A percentile compares a stretch with the other conserved stretches of the same genome.
These are phyloP conservation scores for Apophysomyces elegans DNA, from an alignment of 371 early-diverging fungal genomes.

Conservation along the genomic window DNA sequence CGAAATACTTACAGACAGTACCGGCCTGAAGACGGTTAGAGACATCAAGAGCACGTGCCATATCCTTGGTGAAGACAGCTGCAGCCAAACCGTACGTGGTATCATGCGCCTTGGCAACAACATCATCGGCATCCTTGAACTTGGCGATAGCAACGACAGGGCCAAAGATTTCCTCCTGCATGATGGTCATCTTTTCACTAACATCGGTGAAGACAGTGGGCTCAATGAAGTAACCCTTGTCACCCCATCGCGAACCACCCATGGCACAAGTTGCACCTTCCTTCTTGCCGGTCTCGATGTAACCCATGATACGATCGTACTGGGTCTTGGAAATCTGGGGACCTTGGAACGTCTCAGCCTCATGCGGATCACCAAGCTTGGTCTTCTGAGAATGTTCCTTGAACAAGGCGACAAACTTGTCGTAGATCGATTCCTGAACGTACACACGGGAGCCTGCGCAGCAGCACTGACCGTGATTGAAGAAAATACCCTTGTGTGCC, in stretches of 20 bases:
- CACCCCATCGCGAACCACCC: conserved; percentile 54
- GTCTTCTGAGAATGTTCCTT: conserved; percentile 60
- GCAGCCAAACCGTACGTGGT: conserved; percentile 80
- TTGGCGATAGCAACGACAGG: conserved; percentile 74
- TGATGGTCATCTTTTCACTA: conserved; percentile 62
- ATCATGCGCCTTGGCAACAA: conserved; percentile 71
- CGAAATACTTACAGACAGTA: conserved; percentile 21
- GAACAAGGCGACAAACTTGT: conserved; percentile 69
- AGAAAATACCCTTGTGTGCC: conserved; percentile 73
- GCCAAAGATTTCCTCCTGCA: conserved; percentile 81
- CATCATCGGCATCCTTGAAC: conserved; percentile 73
- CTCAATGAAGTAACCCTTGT: conserved; percentile 56
- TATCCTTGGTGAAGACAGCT: conserved; percentile 78
- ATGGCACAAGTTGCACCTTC: conserved; percentile 55
- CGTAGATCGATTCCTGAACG: conserved; percentile 79
- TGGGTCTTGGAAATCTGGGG: conserved; percentile 79
- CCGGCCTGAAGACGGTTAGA: conserved; percentile 47
- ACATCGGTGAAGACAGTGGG: conserved; percentile 48
- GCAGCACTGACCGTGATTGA: conserved; percentile 88
- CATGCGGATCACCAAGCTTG: conserved; percentile 66
- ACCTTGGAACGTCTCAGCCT: conserved; percentile 65
- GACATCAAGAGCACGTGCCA: conserved; percentile 70
- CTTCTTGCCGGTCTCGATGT: conserved; percentile 53
- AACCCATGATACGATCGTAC: conserved; percentile 69
- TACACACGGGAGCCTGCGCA: conserved; percentile 85